Conservation (phyloP, 148 eudicot species). For the Diospyros kaki region DNA sequence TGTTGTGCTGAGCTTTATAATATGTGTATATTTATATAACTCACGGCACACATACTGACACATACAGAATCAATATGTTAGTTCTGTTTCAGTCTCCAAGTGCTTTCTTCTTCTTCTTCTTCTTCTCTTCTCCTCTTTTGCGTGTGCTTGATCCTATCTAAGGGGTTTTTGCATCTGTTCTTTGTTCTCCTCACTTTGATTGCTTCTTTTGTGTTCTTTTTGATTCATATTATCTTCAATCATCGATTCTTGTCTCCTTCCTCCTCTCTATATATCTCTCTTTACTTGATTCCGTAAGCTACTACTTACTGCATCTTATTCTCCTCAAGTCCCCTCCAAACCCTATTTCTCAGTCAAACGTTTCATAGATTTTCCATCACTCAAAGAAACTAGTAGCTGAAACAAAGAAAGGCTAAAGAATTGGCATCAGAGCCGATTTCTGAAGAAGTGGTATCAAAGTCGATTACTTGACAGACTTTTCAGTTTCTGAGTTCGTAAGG, state of each 20-base stretch:
- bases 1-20: not conserved
- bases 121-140: slow-evolving; percentile 2
- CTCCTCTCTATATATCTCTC: slow-evolving; percentile 1
- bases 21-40: not conserved
- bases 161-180: slow-evolving; percentile 15
- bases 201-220: not conserved
- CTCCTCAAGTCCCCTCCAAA: not conserved
- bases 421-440: no score
- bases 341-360: not conserved
- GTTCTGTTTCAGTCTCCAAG: not conserved
- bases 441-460: not conserved
- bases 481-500: slow-evolving; percentile 6
- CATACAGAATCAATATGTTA: not conserved
- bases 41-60: no score
- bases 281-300: slow-evolving; percentile 5
- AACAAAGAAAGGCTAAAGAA: no score
- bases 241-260: not conserved
- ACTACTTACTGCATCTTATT: slow-evolving; percentile 16
- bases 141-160: slow-evolving; percentile 1
- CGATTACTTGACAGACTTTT: not conserved
- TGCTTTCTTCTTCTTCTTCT: slow-evolving; percentile 14
- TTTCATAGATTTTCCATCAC: no score
- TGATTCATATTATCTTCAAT: not conserved
- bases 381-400: not conserved
- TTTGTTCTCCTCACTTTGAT: slow-evolving; percentile 15